Evolutionary conservation across 2,329 filamentous ascomycete genomes (phyloP).

Genomic region (Scedosporium apiospermum): DNA sequence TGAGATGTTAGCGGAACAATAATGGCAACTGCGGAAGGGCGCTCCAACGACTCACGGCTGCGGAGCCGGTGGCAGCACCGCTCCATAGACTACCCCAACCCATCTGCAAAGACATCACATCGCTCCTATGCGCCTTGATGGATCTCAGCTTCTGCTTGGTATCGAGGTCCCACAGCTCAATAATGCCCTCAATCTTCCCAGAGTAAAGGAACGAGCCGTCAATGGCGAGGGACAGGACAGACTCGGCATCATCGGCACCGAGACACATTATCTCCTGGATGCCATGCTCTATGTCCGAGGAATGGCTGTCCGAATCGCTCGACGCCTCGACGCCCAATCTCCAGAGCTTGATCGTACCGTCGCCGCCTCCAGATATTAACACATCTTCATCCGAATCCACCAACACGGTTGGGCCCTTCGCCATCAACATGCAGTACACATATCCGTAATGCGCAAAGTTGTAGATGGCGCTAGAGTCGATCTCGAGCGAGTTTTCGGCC

Average conservation of each 20-base stretch:
- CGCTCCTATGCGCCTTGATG: conserved; percentile 69
- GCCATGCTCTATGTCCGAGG: conserved; percentile 7
- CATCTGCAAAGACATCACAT: conserved; percentile 80
- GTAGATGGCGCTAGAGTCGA: conserved; percentile 68
- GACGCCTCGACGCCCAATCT: conserved; percentile 34
- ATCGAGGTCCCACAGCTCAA: conserved; percentile 96
- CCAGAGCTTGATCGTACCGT: conserved; percentile 95
- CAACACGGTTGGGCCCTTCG: conserved; percentile 56
- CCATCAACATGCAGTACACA: conserved; percentile 90
- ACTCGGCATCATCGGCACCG: conserved; percentile 52
- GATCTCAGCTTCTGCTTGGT: conserved; percentile 83
- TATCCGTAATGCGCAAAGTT: conserved; percentile 95
- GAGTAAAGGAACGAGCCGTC: conserved; percentile 91
- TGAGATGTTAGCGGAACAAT: background rate
- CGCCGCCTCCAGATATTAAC: conserved; percentile 82
- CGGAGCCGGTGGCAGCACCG: conserved; percentile 78
- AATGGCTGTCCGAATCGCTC: conserved; percentile 7
- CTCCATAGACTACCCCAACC: conserved; percentile 80
- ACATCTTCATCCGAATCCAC: conserved; percentile 69
- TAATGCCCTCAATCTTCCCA: conserved; percentile 75
- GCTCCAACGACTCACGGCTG: conserved; percentile 51
- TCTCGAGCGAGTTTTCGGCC: conserved; percentile 57
- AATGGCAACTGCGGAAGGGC: background rate
- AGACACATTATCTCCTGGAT: conserved; percentile 53
- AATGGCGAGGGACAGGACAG: conserved; percentile 67